Base-by-base conservation (phyloP, 805 yeast genomes). In the Hanseniaspora lachancei region DNA sequence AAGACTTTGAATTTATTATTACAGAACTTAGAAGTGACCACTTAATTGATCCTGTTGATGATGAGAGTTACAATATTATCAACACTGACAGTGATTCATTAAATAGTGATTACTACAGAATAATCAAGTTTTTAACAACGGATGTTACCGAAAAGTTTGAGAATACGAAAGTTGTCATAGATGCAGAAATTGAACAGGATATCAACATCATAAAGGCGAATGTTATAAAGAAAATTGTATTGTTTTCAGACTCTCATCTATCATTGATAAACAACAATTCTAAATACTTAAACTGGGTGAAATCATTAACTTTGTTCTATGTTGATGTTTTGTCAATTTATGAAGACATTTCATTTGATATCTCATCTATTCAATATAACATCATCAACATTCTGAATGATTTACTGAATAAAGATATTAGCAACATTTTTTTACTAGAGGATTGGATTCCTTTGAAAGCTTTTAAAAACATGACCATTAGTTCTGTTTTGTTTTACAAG, bases 241-340 rank as follows among this genome's bases (percentile, higher is more conserved):
- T 8, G 5, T 41, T 41, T 20, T 23, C 29, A 6, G 24, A 41
- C 21, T 23, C 44, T 13, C 44, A 32, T 9, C 18, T 20, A 10
- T 32, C 38, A 34, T 15, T 12, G 18, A 20, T 44, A n/a, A 47
- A 49, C 13, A 27, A 27, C 7, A 24, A 46, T 6, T 53, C 36
- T 3, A 27, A 29, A 15, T 53, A 53, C 20, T 46, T 53, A 20
- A 46, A 53, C 18, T 53, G 56, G 56, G 43, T 53, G 16, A 44
- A 24, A 39, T 18, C 34, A 2, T 29, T 53, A 12, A 38, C 43
- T 24, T 29, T 46, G 21, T 46, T 53, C 27, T 32, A 35, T 34
- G 21, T 12, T 20, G 56, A 53, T 44, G 32, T 53, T 32, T 24
- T 13, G 7, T 29, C 34, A 27, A 18, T 53, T 6, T 8, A 53